A percentile compares a stretch with the other conserved stretches of the same genome.
These are phyloP conservation scores for Yamadazyma atmosphaerica DNA, from an alignment of 1,139 yeast genomes.

Conservation along the genomic window DNA sequence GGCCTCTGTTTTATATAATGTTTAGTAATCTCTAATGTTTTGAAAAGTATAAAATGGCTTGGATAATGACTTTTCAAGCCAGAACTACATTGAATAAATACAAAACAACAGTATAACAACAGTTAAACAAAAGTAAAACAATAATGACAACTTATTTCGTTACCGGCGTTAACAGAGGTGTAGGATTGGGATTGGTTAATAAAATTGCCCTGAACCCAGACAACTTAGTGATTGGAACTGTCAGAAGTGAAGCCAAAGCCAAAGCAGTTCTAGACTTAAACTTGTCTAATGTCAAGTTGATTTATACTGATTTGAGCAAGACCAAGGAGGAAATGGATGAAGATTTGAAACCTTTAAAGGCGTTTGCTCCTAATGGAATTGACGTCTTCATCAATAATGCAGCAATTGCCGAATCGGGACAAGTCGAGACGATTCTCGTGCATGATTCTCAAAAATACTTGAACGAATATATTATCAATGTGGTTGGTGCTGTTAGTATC, in stretches of 20 bases:
- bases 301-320: not conserved
- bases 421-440: conserved; percentile 3
- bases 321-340: conserved; percentile 5
- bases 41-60: no score
- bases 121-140: no score
- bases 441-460: conserved; percentile 10
- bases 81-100: no score
- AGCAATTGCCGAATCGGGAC: conserved; percentile 6
- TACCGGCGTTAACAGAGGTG: conserved; percentile 30
- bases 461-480: conserved; percentile 8
- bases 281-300: conserved; percentile 12
- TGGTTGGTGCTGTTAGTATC: conserved; percentile 13
- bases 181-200: conserved; percentile 27
- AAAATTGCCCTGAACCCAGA: conserved; percentile 16
- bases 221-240: conserved; percentile 20
- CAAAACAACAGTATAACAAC: not conserved
- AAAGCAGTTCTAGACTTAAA: conserved; percentile 12
- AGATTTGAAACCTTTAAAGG: conserved; percentile 9
- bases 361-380: conserved; percentile 13
- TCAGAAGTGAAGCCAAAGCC: conserved; percentile 8
- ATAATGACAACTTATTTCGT: conserved; percentile 16
- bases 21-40: no score
- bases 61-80: no score
- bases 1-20: no score
- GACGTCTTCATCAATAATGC: conserved; percentile 14